phyloP scores from a whole-genome alignment of 2,329 filamentous ascomycete species.

The Diaporthe eres region DNA sequence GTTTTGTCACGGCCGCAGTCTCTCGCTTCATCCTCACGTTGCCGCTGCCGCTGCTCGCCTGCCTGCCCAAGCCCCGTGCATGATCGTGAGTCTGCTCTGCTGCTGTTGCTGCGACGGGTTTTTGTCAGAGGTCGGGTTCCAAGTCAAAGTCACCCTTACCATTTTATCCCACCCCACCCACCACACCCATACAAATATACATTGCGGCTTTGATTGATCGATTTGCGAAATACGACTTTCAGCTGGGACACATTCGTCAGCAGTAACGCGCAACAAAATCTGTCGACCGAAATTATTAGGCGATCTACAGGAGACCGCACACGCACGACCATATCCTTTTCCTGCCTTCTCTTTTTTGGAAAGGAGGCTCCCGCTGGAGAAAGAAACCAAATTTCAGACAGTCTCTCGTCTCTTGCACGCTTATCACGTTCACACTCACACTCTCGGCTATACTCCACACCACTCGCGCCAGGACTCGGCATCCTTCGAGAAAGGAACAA shows the following conservation, averaged over 20 bases:
- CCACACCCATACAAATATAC: constrained; percentile 20
- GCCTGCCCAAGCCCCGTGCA: not conserved
- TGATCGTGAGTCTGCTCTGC: constrained; percentile 2
- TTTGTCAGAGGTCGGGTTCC: constrained; percentile 13
- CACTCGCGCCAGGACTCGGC: constrained; percentile 22
- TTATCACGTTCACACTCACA: not conserved
- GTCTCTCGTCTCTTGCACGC: not conserved
- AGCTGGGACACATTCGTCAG: constrained; percentile 32
- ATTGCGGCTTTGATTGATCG: constrained; percentile 31
- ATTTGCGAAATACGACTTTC: constrained; percentile 37
- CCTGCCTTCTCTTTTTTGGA: not conserved
- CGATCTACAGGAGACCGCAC: constrained; percentile 33
- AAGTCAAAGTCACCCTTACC: constrained; percentile 27
- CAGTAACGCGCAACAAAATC: constrained; percentile 26
- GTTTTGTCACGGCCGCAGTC: constrained; percentile 30
- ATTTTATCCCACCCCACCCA: constrained; percentile 41
- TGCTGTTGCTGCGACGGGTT: constrained; percentile 8
- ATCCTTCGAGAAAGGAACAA: constrained; percentile 32
- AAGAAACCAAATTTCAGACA: not conserved
- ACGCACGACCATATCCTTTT: not conserved
- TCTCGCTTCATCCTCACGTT: constrained; percentile 32
- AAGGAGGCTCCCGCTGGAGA: constrained; percentile 3
- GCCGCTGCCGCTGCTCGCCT: constrained; percentile 19
- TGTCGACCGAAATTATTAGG: constrained; percentile 34
- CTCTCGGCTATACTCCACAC: constrained; percentile 28